A percentile compares a stretch with the other conserved stretches of the same genome.
Conservation (phyloP, 2,329 filamentous ascomycete species). For the Beauveria sp. region DNA sequence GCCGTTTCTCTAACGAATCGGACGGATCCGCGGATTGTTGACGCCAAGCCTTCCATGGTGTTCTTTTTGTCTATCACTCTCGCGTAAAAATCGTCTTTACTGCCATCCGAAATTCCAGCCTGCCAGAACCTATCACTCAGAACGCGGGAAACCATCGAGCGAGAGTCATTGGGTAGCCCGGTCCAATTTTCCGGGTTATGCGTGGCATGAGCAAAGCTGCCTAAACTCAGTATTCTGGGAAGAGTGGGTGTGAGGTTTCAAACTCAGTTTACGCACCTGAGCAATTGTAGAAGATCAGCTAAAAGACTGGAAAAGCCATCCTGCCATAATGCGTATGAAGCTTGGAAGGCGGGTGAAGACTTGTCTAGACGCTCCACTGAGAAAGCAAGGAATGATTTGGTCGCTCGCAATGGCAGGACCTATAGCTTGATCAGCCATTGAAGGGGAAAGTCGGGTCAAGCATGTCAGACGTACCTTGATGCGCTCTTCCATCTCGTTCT, state of each 20-base stretch:
- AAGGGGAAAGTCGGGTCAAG: neutral
- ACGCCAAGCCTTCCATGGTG: slow-evolving; percentile 88
- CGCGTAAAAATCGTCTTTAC: slow-evolving; percentile 93
- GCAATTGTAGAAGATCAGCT: slow-evolving; percentile 75
- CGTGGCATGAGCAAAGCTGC: slow-evolving; percentile 79
- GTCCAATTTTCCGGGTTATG: slow-evolving; percentile 83
- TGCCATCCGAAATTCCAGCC: slow-evolving; percentile 90
- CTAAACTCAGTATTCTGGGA: slow-evolving; percentile 1
- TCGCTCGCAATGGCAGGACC: slow-evolving; percentile 72
- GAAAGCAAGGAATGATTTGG: slow-evolving; percentile 85
- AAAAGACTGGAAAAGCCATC: slow-evolving; percentile 74
- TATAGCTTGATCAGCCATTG: slow-evolving; percentile 22
- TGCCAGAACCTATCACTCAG: slow-evolving; percentile 97
- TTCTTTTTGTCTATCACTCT: slow-evolving; percentile 81
- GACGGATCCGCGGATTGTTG: slow-evolving; percentile 81
- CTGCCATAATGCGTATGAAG: slow-evolving; percentile 76
- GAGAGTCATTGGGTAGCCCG: slow-evolving; percentile 66
- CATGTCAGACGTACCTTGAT: slow-evolving; percentile 45
- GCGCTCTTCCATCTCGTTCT: slow-evolving; percentile 69
- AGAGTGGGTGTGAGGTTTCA: neutral
- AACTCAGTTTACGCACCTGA: slow-evolving; percentile 44
- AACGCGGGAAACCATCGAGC: slow-evolving; percentile 68
- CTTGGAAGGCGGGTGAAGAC: slow-evolving; percentile 61
- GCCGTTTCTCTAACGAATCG: slow-evolving; percentile 86
- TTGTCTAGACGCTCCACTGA: slow-evolving; percentile 85